Base-by-base conservation (phyloP, 306 rosid genomes). In the Pyrus communis region DNA sequence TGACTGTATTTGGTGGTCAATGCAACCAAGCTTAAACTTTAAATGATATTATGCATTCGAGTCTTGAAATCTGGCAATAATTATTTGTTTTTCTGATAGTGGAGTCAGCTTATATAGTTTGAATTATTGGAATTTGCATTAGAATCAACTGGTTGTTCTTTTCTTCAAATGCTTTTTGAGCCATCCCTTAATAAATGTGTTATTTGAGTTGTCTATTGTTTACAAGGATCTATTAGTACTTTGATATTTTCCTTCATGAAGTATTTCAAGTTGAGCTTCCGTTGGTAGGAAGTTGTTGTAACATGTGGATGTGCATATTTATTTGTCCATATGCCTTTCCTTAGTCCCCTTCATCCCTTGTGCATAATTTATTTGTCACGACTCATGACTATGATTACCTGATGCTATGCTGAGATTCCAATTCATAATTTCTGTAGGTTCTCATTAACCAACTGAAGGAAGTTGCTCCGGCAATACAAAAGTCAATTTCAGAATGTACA, bases 391-490 rank as follows among this genome's bases (percentile, higher is more conserved):
- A 38, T 72, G 69, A 23, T 67, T 43, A 43, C 23, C 46, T 45
- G 66, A 25, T 80, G 45, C 27, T 14, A 21, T 67, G 75, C 66
- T 65, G 62, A 76, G 73, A 68, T 80, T 63, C 67, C 61, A 43
- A 71, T 70, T 74, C 40, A 42, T 80, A 75, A 72, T 69, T 57
- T 79, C 64, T 76, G 80, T 82, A 96, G 99, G 99, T 91, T 57
- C 97, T 96, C 77, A 88, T 92, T 78, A 96, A 96, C 81, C 99
- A 96, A 89, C 91, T 96, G 79, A 96, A 93, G 86, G 98, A 96
- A 28, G 99, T 96, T 84, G 96, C 99, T 85, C 99, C 99, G 4
- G 78, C 93, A 71, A 91, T 96, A 79, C 97, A 92, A 80, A 89
- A 86, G 79, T 92, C 99, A 78, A 96, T 96, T 76, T 88, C 98